Conservation (phyloP, 768 basidiomycete genomes). For the Termitomyces sp. region DNA sequence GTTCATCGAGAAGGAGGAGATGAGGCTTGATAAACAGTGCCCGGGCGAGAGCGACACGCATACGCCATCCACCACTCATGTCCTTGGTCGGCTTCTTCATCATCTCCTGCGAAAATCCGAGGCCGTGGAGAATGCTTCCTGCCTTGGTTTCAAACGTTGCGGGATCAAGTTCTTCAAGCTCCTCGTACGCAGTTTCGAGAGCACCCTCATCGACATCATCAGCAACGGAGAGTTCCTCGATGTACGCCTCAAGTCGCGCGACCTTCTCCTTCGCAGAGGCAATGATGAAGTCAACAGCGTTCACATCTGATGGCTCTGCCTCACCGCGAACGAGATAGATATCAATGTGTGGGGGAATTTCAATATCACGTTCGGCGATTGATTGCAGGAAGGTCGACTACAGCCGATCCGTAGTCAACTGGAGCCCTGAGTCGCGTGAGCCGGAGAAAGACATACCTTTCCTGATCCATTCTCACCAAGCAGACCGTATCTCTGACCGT, state of each 20-base stretch:
- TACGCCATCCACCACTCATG: slow-evolving; percentile 99
- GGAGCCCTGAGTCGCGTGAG: not conserved
- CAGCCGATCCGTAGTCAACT: not conserved
- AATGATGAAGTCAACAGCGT: slow-evolving; percentile 97
- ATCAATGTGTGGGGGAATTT: slow-evolving; percentile 92
- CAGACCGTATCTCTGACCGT: slow-evolving; percentile 91
- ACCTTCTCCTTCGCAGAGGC: slow-evolving; percentile 91
- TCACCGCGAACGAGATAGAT: slow-evolving; percentile 97
- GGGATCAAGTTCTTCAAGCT: slow-evolving; percentile 96
- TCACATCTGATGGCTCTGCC: slow-evolving; percentile 91
- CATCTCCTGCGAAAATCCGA: slow-evolving; percentile 87
- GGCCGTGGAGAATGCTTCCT: slow-evolving; percentile 92
- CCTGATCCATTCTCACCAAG: slow-evolving; percentile 98
- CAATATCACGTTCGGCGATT: slow-evolving; percentile 91
- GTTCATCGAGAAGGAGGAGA: slow-evolving; percentile 89
- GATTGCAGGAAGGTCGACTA: slow-evolving; percentile 97
- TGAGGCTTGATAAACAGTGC: slow-evolving; percentile 97
- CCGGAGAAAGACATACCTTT: slow-evolving; percentile 56
- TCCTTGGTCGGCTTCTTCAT: slow-evolving; percentile 97
- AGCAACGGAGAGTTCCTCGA: slow-evolving; percentile 89
- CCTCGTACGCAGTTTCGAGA: slow-evolving; percentile 88
- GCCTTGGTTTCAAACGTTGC: slow-evolving; percentile 94
- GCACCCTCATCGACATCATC: slow-evolving; percentile 86
- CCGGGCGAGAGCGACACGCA: slow-evolving; percentile 95
- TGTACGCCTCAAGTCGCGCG: slow-evolving; percentile 84